These are phyloP conservation scores for Wallacemonas sp. DNA, from an alignment of 208 protist species.

Conservation along the genomic window DNA sequence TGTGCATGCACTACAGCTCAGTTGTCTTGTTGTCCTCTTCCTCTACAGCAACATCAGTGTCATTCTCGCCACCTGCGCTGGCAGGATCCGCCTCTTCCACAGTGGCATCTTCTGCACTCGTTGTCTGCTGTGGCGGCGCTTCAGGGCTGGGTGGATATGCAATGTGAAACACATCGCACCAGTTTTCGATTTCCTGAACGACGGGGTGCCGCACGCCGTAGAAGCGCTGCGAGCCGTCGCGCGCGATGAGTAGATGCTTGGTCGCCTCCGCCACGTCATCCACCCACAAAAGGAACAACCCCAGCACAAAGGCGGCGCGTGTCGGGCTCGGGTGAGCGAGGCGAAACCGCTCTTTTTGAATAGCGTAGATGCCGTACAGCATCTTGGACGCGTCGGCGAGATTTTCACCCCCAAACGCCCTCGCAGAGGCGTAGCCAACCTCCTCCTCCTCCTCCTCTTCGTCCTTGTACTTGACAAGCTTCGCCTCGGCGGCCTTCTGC, in stretches of 20 bases:
- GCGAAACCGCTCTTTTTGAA: slow-evolving; percentile 82
- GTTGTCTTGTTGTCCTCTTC: no score
- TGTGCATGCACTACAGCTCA: no score
- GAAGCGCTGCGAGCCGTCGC: slow-evolving; percentile 54
- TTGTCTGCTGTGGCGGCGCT: background rate
- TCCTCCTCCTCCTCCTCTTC: slow-evolving; percentile 41
- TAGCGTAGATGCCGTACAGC: slow-evolving; percentile 77
- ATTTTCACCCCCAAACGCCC: slow-evolving; percentile 78
- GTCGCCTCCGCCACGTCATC: slow-evolving; percentile 58
- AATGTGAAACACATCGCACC: slow-evolving; percentile 72
- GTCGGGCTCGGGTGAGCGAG: slow-evolving; percentile 62
- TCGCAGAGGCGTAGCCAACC: slow-evolving; percentile 56
- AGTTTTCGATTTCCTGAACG: slow-evolving; percentile 78
- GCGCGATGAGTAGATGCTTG: slow-evolving; percentile 43
- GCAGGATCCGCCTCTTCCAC: no score
- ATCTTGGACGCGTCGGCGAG: slow-evolving; percentile 86
- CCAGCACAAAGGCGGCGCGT: slow-evolving; percentile 77
- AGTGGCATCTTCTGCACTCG: no score
- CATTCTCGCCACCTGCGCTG: no score
- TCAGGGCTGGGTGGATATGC: slow-evolving; percentile 7
- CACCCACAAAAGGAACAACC: slow-evolving; percentile 83
- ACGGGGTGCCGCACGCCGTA: slow-evolving; percentile 81
- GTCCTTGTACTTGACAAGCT: slow-evolving; percentile 73
- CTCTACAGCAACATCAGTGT: no score
- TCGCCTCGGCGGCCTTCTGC: slow-evolving; percentile 45